These are phyloP conservation scores for Aspergillus panamensis DNA, from an alignment of 495 filamentous ascomycete species.

Conservation along the genomic window DNA sequence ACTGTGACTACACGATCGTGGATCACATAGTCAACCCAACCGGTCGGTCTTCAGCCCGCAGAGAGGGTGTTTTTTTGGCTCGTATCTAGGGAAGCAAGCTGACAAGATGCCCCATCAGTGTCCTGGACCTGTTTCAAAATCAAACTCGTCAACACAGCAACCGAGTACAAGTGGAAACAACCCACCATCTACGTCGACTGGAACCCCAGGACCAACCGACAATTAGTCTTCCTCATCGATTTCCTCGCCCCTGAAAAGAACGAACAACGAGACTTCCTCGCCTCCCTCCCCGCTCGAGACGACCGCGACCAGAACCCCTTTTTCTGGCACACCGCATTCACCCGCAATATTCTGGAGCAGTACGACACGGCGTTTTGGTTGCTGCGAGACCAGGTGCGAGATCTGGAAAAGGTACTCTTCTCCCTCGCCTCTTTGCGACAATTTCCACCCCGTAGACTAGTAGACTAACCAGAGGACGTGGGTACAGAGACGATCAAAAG, in stretches of 20 bases:
- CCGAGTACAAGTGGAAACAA: slow-evolving; percentile 8
- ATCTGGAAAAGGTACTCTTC: slow-evolving; percentile 3
- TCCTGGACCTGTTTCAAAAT: slow-evolving; percentile 17
- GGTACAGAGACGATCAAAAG: slow-evolving; percentile 2
- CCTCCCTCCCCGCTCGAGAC: neutral
- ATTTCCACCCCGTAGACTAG: neutral
- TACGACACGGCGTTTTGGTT: slow-evolving; percentile 11
- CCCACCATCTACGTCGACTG: slow-evolving; percentile 8
- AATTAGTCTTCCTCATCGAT: slow-evolving; percentile 6
- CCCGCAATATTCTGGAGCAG: neutral
- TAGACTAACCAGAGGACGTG: too few relatives aligned
- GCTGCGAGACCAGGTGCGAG: slow-evolving; percentile 5
- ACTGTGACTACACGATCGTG: slow-evolving; percentile 7
- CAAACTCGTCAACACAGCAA: neutral
- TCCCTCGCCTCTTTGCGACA: neutral
- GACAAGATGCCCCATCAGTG: neutral
- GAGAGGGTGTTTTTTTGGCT: neutral
- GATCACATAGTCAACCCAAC: neutral
- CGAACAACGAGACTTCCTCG: neutral
- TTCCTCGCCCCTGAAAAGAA: neutral
- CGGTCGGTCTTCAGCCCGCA: neutral
- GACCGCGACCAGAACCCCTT: slow-evolving; percentile 5
- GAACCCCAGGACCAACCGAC: neutral
- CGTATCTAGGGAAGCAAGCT: too few relatives aligned
- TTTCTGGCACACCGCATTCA: slow-evolving; percentile 11